phyloP scores from a whole-genome alignment of 768 basidiomycete species.

The Rickenella mellea region DNA sequence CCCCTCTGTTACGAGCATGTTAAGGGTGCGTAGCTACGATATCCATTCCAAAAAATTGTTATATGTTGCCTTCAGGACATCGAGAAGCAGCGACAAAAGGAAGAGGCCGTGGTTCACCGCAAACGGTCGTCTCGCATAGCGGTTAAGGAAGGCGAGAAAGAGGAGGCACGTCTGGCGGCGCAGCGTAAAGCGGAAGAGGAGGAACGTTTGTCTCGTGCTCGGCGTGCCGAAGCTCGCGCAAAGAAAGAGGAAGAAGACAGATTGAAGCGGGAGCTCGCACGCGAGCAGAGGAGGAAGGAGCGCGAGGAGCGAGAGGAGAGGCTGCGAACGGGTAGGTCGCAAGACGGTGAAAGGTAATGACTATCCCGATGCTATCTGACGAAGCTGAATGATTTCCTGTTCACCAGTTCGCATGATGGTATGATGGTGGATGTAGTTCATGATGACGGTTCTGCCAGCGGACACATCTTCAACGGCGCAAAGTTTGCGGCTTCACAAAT shows the following conservation, averaged over 20 bases:
- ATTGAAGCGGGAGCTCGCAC: constrained; percentile 34
- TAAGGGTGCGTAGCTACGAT: constrained; percentile 38
- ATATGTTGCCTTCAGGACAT: constrained; percentile 36
- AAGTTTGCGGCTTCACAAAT: constrained; percentile 12
- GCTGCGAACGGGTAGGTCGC: too few species aligned
- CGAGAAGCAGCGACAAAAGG: constrained; percentile 50
- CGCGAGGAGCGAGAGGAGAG: constrained; percentile 45
- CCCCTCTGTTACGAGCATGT: constrained; percentile 57
- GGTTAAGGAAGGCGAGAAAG: constrained; percentile 68
- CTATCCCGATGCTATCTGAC: too few species aligned
- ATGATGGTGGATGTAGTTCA: too few species aligned
- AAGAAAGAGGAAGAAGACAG: constrained; percentile 29
- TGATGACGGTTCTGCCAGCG: too few species aligned
- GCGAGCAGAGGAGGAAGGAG: constrained; percentile 37
- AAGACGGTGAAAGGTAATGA: too few species aligned
- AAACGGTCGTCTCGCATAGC: constrained; percentile 90
- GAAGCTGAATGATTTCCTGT: too few species aligned
- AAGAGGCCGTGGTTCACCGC: constrained; percentile 72
- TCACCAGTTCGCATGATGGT: too few species aligned
- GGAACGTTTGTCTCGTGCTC: constrained; percentile 56
- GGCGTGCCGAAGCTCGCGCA: constrained; percentile 32
- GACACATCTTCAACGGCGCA: too few species aligned
- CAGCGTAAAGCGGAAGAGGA: constrained; percentile 54
- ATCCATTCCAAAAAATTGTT: too few species aligned
- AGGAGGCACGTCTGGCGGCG: constrained; percentile 57